Conservation (phyloP, 768 basidiomycete genomes). For the Tubosaeta sp. region DNA sequence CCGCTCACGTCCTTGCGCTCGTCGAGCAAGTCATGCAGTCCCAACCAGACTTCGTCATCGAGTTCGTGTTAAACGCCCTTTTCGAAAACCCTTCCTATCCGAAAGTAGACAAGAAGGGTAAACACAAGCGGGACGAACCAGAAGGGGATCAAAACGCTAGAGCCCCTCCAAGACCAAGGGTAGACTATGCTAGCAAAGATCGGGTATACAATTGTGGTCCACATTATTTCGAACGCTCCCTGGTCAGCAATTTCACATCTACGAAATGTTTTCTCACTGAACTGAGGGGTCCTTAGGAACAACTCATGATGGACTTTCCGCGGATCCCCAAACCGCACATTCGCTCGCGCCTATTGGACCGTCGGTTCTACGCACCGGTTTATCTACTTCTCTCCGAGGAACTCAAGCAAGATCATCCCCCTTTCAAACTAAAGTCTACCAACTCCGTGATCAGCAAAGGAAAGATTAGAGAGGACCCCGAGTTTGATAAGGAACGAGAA, state of each 20-base stretch:
- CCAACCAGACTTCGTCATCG: slow-evolving; percentile 37
- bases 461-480: slow-evolving; percentile 37
- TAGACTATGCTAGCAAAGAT: slow-evolving; percentile 52
- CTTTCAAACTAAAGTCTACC: slow-evolving; percentile 36
- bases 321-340: slow-evolving; percentile 53
- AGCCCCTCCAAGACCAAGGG: slow-evolving; percentile 36
- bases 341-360: slow-evolving; percentile 35
- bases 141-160: slow-evolving; percentile 18
- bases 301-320: slow-evolving; percentile 56
- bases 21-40: slow-evolving; percentile 40
- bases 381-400: slow-evolving; percentile 47
- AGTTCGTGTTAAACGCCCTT: slow-evolving; percentile 53
- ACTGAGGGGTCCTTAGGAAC: slow-evolving; percentile 33
- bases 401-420: slow-evolving; percentile 24
- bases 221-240: slow-evolving; percentile 46
- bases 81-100: slow-evolving; percentile 65
- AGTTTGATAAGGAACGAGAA: slow-evolving; percentile 39
- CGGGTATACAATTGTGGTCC: slow-evolving; percentile 40
- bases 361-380: slow-evolving; percentile 62
- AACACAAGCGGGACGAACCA: slow-evolving; percentile 36
- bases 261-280: not conserved
- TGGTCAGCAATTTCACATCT: slow-evolving; percentile 36
- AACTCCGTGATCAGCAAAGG: slow-evolving; percentile 39
- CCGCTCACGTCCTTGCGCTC: slow-evolving; percentile 48
- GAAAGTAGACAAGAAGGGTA: slow-evolving; percentile 45